phyloP scores from a whole-genome alignment of 202 grass and related monocot genomes.

The Cymbopogon flexuosus region DNA sequence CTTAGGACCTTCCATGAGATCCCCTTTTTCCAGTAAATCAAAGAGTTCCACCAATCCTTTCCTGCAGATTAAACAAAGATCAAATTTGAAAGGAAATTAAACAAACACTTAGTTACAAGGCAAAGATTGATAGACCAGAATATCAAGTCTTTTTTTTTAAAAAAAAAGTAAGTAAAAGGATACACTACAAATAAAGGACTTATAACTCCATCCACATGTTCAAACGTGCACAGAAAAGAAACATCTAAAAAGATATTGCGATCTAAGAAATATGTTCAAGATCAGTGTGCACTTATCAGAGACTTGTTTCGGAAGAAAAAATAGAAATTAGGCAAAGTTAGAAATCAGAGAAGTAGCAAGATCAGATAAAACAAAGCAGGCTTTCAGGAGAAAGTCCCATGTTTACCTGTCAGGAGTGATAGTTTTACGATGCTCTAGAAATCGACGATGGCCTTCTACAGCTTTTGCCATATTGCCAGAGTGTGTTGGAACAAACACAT shows the following conservation, averaged over 20 bases:
- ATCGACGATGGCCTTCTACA: constrained; percentile 87
- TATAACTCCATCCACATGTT: constrained; percentile 20
- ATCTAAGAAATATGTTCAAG: constrained; percentile 1
- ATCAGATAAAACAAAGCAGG: background rate
- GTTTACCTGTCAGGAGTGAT: constrained; percentile 76
- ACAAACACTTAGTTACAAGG: background rate
- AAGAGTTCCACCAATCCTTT: constrained; percentile 91
- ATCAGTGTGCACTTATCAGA: background rate
- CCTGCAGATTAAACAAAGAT: constrained; percentile 44
- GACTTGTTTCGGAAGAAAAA: constrained; percentile 9
- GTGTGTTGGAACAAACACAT: constrained; percentile 83
- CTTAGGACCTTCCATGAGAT: constrained; percentile 59
- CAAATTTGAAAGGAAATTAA: background rate
- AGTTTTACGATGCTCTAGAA: constrained; percentile 81
- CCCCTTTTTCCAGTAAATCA: constrained; percentile 77
- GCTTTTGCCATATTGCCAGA: constrained; percentile 94
- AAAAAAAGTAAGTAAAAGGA: background rate
- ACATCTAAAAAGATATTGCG: background rate
- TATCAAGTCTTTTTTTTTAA: background rate
- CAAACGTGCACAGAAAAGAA: background rate
- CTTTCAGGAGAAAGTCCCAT: background rate
- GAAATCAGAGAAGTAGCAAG: background rate
- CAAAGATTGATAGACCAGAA: background rate
- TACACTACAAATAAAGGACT: background rate
- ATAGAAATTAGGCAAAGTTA: background rate